These are phyloP conservation scores for Paxillus rubicundulus DNA, from an alignment of 768 basidiomycete genomes.

Conservation along the genomic window DNA sequence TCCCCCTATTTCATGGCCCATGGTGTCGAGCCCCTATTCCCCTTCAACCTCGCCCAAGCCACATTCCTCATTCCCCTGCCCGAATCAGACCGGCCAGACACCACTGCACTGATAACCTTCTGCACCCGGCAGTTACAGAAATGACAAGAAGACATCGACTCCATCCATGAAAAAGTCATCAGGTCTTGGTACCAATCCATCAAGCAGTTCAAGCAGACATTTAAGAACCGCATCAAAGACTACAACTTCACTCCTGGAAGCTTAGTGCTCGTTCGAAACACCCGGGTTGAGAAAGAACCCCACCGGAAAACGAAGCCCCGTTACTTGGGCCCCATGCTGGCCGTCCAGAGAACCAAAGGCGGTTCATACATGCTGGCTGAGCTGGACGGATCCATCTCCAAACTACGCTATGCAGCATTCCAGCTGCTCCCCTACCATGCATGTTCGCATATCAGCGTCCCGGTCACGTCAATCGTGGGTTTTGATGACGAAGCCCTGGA, in stretches of 20 bases:
- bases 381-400: constrained; percentile 21
- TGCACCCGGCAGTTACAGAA: neutral
- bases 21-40: constrained; percentile 28
- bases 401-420: constrained; percentile 17
- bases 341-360: constrained; percentile 17
- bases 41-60: constrained; percentile 27
- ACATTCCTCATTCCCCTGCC: constrained; percentile 13
- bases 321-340: constrained; percentile 27
- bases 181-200: too few relatives aligned
- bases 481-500: neutral
- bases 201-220: neutral
- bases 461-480: neutral
- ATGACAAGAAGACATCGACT: too few relatives aligned
- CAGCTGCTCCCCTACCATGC: constrained; percentile 19
- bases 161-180: too few relatives aligned
- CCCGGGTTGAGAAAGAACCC: constrained; percentile 3
- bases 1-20: constrained; percentile 12
- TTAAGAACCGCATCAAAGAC: neutral
- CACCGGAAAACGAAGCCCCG: constrained; percentile 24
- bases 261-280: neutral
- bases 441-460: neutral
- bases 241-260: neutral
- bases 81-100: neutral
- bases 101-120: neutral
- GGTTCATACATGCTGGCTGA: constrained; percentile 27